Base-by-base conservation (phyloP, 495 filamentous ascomycete species). In the Margaritispora aquatica region DNA sequence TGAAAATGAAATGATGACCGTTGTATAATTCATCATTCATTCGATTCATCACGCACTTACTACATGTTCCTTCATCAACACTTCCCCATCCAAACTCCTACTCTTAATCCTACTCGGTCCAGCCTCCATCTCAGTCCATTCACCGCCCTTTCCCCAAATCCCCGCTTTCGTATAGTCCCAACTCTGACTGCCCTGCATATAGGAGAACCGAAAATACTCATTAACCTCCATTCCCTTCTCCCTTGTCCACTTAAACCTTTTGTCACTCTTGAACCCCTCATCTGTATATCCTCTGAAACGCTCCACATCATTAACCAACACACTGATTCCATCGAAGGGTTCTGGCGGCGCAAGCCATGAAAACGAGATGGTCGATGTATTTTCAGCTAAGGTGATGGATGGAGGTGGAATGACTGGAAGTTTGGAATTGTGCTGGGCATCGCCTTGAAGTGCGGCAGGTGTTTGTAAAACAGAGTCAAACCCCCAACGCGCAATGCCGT, bases 271-370 rank as follows among this genome's bases (percentile, higher is more conserved):
- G 70, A 72, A 48, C 73, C 77, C 69, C 55, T 83, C 81, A 61
- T 77, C 73, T 15, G 68, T 78, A 64, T 74, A 91, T 7, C 79
- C 80, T 10, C 85, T 73, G 71, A 83, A 93, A 58, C 92, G 76
- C 70, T 98, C 94, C 0, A 98, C 94, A 61, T 98, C 94, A 67
- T 98, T 96, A 23, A 98, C 87, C 0, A 98, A 73, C 19, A 97
- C 83, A 59, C 89, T 93, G 19, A 97, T 77, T 0, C 93, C 94
- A 66, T 96, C 81, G 54, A 74, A 93, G 78, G 26, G 82, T 75
- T 76, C 81, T 73, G 72, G 87, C 75, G 76, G 75, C 15, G 74
- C 64, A 5, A 77, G 61, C 23, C 78, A 74, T 61, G 77, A 79
- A 10, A 81, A 74, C 26, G 80, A 80, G 2, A 86, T 84, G 15